phyloP scores from a whole-genome alignment of 2,329 filamentous ascomycete species.

The Ophiostoma novo-ulmi region DNA sequence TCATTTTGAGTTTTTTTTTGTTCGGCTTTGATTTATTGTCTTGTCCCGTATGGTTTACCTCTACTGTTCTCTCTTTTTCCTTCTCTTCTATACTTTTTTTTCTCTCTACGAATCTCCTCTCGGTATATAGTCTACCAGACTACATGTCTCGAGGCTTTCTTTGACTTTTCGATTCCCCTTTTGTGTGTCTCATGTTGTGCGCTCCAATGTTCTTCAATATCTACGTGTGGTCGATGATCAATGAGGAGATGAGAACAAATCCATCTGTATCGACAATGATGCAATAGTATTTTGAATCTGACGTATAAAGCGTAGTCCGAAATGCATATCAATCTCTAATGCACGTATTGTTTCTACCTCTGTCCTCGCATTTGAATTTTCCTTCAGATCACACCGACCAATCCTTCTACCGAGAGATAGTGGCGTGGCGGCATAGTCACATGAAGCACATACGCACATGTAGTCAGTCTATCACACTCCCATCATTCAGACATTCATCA shows the following conservation, averaged over 20 bases:
- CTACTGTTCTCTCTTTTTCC: not conserved
- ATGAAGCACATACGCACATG: too few relatives aligned
- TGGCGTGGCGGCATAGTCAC: not conserved
- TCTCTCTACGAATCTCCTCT: not conserved
- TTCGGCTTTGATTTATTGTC: not conserved
- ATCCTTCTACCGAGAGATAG: not conserved
- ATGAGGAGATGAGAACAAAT: not conserved
- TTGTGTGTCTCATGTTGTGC: constrained; percentile 8
- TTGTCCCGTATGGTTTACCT: not conserved
- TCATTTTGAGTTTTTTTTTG: not conserved
- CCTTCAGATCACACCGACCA: not conserved
- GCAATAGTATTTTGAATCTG: too few relatives aligned
- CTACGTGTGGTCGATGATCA: not conserved
- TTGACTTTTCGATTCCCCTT: not conserved
- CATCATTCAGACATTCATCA: not conserved
- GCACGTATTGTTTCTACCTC: not conserved
- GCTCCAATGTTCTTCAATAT: not conserved
- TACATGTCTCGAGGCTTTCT: not conserved
- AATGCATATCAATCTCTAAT: too few relatives aligned
- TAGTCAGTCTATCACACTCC: not conserved
- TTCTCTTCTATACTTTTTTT: constrained; percentile 5
- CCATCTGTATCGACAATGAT: not conserved
- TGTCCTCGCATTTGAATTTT: not conserved
- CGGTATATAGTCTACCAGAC: not conserved
- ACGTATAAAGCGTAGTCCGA: too few relatives aligned